Conservation (phyloP, 2,329 filamentous ascomycete species). For the Diplodia seriata region DNA sequence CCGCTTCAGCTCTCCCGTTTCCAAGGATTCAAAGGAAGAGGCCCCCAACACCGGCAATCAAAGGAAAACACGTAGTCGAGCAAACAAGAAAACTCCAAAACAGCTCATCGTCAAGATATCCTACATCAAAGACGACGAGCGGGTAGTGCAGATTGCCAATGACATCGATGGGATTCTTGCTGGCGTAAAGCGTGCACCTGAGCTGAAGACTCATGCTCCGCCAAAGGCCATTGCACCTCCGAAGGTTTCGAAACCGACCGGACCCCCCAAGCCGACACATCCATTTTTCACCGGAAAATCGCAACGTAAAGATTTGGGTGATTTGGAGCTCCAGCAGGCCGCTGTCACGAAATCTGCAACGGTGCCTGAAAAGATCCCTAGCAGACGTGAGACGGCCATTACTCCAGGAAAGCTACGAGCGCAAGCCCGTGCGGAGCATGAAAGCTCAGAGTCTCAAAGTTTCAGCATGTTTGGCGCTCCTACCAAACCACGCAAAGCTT, state of each 20-base stretch:
- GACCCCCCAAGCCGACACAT: constrained; percentile 61
- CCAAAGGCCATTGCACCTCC: not conserved
- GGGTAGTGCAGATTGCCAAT: constrained; percentile 60
- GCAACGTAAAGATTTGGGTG: constrained; percentile 38
- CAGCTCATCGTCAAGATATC: constrained; percentile 60
- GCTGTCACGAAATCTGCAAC: not conserved
- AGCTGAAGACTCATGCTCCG: constrained; percentile 31
- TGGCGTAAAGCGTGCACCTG: constrained; percentile 44
- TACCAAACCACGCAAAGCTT: constrained; percentile 51
- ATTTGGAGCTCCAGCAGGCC: not conserved
- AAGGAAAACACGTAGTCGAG: constrained; percentile 44
- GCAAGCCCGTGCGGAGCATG: constrained; percentile 38
- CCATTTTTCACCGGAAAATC: constrained; percentile 72
- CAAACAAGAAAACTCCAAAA: constrained; percentile 41
- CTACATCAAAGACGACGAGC: constrained; percentile 62
- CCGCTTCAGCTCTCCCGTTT: constrained; percentile 54
- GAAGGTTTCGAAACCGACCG: constrained; percentile 40
- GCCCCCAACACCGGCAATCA: constrained; percentile 42
- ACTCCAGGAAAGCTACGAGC: constrained; percentile 56
- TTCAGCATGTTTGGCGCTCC: constrained; percentile 36
- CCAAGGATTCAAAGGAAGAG: constrained; percentile 40
- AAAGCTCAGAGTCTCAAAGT: constrained; percentile 36
- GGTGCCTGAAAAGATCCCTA: constrained; percentile 39
- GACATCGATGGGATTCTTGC: constrained; percentile 69
- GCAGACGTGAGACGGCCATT: constrained; percentile 48